These are phyloP conservation scores for Nakaseomyces bracarensis DNA, from an alignment of 1,139 yeast genomes.

Conservation along the genomic window DNA sequence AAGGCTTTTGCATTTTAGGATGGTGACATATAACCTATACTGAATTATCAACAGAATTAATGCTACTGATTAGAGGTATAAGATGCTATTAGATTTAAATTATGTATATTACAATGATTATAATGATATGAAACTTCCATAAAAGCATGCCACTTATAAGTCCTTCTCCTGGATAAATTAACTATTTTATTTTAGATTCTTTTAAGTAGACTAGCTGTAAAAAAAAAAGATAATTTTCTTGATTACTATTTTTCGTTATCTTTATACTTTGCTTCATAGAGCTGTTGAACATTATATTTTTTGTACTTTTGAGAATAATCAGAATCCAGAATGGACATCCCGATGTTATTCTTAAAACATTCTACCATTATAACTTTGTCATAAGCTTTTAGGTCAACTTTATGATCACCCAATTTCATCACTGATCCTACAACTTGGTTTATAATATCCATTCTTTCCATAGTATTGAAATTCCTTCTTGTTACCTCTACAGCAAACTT, in stretches of 20 bases:
- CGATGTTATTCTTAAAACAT: slow-evolving; percentile 76
- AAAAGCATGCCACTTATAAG: too few relatives aligned
- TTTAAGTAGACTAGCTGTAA: slow-evolving; percentile 6
- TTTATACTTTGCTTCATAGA: slow-evolving; percentile 41
- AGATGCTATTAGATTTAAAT: too few relatives aligned
- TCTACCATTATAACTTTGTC: slow-evolving; percentile 77
- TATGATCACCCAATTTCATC: slow-evolving; percentile 46
- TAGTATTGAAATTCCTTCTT: slow-evolving; percentile 66
- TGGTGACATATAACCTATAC: too few relatives aligned
- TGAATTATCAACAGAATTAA: too few relatives aligned
- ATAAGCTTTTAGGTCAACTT: slow-evolving; percentile 71
- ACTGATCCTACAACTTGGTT: slow-evolving; percentile 63
- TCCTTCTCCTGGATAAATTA: too few relatives aligned
- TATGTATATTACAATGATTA: too few relatives aligned
- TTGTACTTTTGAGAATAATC: slow-evolving; percentile 43
- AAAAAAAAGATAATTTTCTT: too few relatives aligned
- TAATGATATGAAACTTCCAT: too few relatives aligned
- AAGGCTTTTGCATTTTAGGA: slow-evolving; percentile 21
- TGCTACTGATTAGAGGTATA: too few relatives aligned
- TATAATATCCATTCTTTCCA: slow-evolving; percentile 63
- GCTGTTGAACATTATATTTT: slow-evolving; percentile 53
- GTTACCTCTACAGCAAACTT: slow-evolving; percentile 79
- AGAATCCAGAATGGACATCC: slow-evolving; percentile 68
- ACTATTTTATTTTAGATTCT: neutral
- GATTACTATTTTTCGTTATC: slow-evolving; percentile 14